Base-by-base conservation (phyloP, 2,329 filamentous ascomycete species). In the Zymoseptoria ardabiliae region DNA sequence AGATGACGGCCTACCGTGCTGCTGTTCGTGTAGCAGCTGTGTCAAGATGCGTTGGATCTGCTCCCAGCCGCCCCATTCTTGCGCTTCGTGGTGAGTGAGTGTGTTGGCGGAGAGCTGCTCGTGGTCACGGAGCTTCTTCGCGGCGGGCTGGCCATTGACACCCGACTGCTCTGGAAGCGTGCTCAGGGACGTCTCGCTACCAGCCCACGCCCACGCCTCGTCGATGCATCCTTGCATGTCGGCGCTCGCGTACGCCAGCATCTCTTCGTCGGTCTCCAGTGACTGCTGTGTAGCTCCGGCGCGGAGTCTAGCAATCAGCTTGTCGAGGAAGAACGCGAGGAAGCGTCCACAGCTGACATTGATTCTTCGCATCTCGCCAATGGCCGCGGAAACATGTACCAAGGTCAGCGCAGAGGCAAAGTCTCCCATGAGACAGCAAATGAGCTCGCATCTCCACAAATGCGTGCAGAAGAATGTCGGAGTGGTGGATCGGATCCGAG, bases 141-240 rank as follows among this genome's bases (percentile, higher is more conserved):
- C 63, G 10, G 55, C 55, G 23, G 62, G 50, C 49, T 61, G 54
- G 11, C 62, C 62, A 48, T 66, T 66, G 10, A 62, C 55, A 41
- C 61, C 51, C 30, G 57, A 54, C 54, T 61, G 63, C 50, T 54
- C 61, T 56, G 63, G 62, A 20, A 58, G 59, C 4, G 64, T 45
- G 17, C 57, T 66, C 53, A 65, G 61, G 50, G 63, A 66, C n/a
- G 28, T 82, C 80, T 68, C 82, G 76, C 70, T 69, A 25, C 76
- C 76, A 6, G 70, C 65, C 93, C 92, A 97, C 3, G 92, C 83
- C 93, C 93, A 97, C 11, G 87, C 86, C 41, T 84, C 84, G 56
- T 91, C 87, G 0, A 82, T 80, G n/a, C 82, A 85, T 1, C 87
- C 89, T 74, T 97, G 93, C 68, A 95, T 79, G 74, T 97, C 94